Conservation (phyloP, 768 basidiomycete genomes). For the Suillus paluster region DNA sequence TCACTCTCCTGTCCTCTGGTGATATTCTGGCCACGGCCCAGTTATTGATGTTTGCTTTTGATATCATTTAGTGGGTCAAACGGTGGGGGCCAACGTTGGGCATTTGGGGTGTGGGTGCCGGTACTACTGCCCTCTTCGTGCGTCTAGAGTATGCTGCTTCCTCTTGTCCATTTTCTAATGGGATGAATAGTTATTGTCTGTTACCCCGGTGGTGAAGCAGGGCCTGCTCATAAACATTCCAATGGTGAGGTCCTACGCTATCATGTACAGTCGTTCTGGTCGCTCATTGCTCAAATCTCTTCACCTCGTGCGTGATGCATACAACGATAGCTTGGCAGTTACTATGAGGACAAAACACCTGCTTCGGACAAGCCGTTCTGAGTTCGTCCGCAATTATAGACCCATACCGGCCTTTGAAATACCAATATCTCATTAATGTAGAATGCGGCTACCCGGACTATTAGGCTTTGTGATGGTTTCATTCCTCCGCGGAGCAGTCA, state of each 20-base stretch:
- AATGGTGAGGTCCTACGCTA: slow-evolving; percentile 53
- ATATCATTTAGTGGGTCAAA: slow-evolving; percentile 45
- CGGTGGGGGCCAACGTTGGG: slow-evolving; percentile 65
- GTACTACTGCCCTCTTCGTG: slow-evolving; percentile 71
- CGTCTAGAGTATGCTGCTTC: slow-evolving; percentile 14
- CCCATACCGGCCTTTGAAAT: slow-evolving; percentile 18
- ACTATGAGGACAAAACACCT: slow-evolving; percentile 81
- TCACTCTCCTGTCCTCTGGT: background rate
- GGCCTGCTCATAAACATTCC: slow-evolving; percentile 76
- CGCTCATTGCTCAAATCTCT: slow-evolving; percentile 7
- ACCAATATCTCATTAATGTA: slow-evolving; percentile 13
- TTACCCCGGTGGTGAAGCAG: slow-evolving; percentile 83
- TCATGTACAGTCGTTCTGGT: background rate
- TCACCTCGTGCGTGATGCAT: slow-evolving; percentile 1
- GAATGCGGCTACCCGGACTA: background rate
- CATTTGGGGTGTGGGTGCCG: slow-evolving; percentile 74
- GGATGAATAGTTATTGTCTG: slow-evolving; percentile 65
- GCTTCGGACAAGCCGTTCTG: slow-evolving; percentile 87
- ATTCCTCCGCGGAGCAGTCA: background rate
- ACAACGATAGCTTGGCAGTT: slow-evolving; percentile 58
- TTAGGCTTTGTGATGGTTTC: background rate
- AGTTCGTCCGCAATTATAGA: slow-evolving; percentile 15
- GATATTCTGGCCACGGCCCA: background rate
- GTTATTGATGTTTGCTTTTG: background rate
- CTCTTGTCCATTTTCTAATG: slow-evolving; percentile 7